A percentile compares a stretch with the other conserved stretches of the same genome.
These are phyloP conservation scores for Gynostemma pentaphyllum DNA, from an alignment of 306 rosid genomes.

Conservation along the genomic window DNA sequence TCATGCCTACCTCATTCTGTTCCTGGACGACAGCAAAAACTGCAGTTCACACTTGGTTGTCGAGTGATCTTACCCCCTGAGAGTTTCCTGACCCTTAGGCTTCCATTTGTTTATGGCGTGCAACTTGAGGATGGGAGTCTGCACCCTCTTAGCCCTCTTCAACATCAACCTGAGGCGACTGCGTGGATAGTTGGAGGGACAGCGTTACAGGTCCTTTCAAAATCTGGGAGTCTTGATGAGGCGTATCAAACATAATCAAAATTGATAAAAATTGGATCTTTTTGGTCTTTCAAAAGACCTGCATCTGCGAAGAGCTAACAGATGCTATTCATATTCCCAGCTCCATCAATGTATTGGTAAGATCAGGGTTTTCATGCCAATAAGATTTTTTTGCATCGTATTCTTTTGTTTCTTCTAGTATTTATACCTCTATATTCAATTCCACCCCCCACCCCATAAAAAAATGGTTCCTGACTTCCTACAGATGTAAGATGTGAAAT, in stretches of 20 bases:
- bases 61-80: conserved; percentile 75
- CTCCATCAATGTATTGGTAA: conserved; percentile 1
- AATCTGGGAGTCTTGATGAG: conserved; percentile 35
- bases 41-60: conserved; percentile 70
- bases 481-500: not conserved
- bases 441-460: not conserved
- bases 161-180: conserved; percentile 71
- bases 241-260: conserved; percentile 33
- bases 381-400: not conserved
- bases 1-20: conserved; percentile 58
- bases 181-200: conserved; percentile 89
- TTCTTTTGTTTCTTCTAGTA: not conserved
- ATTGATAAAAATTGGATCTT: conserved; percentile 8
- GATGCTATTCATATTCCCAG: not conserved
- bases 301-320: not conserved
- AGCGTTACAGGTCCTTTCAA: conserved; percentile 51
- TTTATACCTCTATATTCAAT: not conserved
- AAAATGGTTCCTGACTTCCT: not conserved
- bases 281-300: conserved; percentile 1
- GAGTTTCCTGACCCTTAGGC: conserved; percentile 76
- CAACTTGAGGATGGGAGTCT: conserved; percentile 57
- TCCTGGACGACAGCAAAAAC: conserved; percentile 51
- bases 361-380: not conserved
- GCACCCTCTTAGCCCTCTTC: conserved; percentile 57
- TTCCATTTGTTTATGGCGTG: conserved; percentile 81